phyloP scores from a whole-genome alignment of 2,329 filamentous ascomycete species.

The Fusarium fujikuroi region DNA sequence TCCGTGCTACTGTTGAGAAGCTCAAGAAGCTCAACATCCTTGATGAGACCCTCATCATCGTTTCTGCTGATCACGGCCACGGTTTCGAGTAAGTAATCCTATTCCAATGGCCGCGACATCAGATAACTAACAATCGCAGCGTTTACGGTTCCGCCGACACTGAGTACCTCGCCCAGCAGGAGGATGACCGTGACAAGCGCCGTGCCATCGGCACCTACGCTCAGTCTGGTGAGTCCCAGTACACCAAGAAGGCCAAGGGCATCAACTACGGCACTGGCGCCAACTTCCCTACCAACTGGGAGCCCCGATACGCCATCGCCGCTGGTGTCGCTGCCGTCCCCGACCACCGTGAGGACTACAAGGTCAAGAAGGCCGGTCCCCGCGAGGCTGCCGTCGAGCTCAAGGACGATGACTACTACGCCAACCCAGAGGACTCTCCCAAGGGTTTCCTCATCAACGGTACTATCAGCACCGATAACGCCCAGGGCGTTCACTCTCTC shows the following conservation, averaged over 20 bases:
- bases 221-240: slow-evolving; percentile 79
- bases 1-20: slow-evolving; percentile 78
- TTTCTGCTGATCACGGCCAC: slow-evolving; percentile 90
- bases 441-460: slow-evolving; percentile 80
- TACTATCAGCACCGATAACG: slow-evolving; percentile 71
- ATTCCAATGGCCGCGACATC: neutral
- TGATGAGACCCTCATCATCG: slow-evolving; percentile 80
- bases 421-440: slow-evolving; percentile 72
- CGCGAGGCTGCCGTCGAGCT: slow-evolving; percentile 68
- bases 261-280: slow-evolving; percentile 77
- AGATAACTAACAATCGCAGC: slow-evolving; percentile 3
- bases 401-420: slow-evolving; percentile 70
- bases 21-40: slow-evolving; percentile 73
- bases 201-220: slow-evolving; percentile 79
- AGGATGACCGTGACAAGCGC: slow-evolving; percentile 77
- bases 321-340: slow-evolving; percentile 77
- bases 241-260: slow-evolving; percentile 67
- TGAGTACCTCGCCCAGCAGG: slow-evolving; percentile 74
- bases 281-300: slow-evolving; percentile 86
- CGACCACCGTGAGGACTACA: slow-evolving; percentile 81
- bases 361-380: slow-evolving; percentile 73
- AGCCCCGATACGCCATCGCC: slow-evolving; percentile 83
- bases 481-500: slow-evolving; percentile 78
- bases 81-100: slow-evolving; percentile 70
- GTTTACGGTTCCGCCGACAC: slow-evolving; percentile 87